Percentiles rank a stretch among this genome's conserved stretches.
phyloP scores from a whole-genome alignment of 306 rosid genomes.

The Arachis hypogaea region DNA sequence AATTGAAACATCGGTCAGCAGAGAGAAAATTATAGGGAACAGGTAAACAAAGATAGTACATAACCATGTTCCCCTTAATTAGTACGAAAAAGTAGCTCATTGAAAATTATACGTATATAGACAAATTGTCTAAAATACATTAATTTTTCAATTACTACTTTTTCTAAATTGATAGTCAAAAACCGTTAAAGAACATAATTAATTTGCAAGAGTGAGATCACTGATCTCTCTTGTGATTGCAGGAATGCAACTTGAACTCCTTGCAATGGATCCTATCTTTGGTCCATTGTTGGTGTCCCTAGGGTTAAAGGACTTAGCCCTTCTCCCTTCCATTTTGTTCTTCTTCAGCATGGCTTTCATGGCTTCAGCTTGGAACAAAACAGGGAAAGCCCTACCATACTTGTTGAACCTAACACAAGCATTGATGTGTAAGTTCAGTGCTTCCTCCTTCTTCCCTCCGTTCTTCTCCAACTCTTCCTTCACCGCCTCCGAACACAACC shows the following conservation, averaged over 20 bases:
- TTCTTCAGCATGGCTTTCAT: slow-evolving; percentile 94
- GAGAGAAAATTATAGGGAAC: background rate
- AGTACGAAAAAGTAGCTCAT: background rate
- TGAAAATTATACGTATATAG: too few species aligned
- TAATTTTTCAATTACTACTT: too few species aligned
- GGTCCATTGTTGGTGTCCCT: slow-evolving; percentile 48
- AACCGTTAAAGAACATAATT: background rate
- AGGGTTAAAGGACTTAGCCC: slow-evolving; percentile 76
- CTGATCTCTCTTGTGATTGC: slow-evolving; percentile 66
- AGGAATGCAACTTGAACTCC: slow-evolving; percentile 95
- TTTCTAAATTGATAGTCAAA: too few species aligned
- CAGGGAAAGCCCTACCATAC: slow-evolving; percentile 81
- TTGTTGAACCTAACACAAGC: slow-evolving; percentile 92
- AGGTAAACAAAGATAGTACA: background rate
- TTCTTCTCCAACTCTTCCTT: slow-evolving; percentile 83
- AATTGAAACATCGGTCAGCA: too few species aligned
- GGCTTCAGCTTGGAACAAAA: slow-evolving; percentile 85
- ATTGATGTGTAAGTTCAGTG: slow-evolving; percentile 67
- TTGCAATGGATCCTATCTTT: slow-evolving; percentile 65
- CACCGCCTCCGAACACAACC: slow-evolving; percentile 89
- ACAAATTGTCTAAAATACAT: too few species aligned
- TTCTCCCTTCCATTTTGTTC: slow-evolving; percentile 71
- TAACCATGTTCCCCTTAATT: slow-evolving; percentile 31
- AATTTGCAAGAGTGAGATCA: slow-evolving; percentile 48
- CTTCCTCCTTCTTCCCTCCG: slow-evolving; percentile 76